Percentiles rank a stretch among this genome's conserved stretches.
Evolutionary conservation across 192 early-diverging fungal genomes (phyloP).

Genomic region (Coemansia asiatica): DNA sequence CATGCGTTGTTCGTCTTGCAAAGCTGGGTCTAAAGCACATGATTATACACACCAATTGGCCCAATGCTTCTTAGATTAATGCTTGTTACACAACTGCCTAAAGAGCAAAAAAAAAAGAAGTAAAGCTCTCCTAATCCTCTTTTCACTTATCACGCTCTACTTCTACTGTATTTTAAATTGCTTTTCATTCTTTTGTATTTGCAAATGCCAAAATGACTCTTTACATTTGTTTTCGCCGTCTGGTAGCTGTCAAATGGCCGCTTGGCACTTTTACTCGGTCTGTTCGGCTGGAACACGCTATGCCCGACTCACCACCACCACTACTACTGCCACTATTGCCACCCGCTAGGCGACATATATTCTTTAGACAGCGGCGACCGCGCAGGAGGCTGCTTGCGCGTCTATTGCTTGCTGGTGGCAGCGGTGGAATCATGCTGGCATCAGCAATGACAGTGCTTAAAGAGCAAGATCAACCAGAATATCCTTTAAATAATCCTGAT

Average conservation of each 20-base stretch:
- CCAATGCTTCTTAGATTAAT: too few relatives aligned
- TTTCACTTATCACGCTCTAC: background rate
- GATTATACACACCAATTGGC: too few relatives aligned
- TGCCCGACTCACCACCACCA: too few relatives aligned
- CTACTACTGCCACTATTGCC: too few relatives aligned
- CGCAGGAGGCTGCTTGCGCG: background rate
- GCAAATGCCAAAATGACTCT: background rate
- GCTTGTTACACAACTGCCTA: too few relatives aligned
- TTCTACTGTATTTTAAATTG: background rate
- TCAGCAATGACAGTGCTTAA: background rate
- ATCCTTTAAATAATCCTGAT: background rate
- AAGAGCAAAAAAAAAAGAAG: too few relatives aligned
- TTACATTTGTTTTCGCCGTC: background rate
- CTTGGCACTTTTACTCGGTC: background rate
- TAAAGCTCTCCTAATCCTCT: too few relatives aligned
- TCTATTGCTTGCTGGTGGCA: background rate
- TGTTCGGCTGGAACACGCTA: background rate
- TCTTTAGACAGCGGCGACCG: background rate
- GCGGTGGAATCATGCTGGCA: background rate
- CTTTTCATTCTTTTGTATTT: background rate
- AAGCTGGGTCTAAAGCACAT: background rate
- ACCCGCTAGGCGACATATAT: too few relatives aligned
- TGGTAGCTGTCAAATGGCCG: background rate
- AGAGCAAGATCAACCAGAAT: background rate
- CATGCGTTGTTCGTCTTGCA: too few relatives aligned